Conservation (phyloP, 768 basidiomycete genomes). For the Pleurotus cornucopiae region DNA sequence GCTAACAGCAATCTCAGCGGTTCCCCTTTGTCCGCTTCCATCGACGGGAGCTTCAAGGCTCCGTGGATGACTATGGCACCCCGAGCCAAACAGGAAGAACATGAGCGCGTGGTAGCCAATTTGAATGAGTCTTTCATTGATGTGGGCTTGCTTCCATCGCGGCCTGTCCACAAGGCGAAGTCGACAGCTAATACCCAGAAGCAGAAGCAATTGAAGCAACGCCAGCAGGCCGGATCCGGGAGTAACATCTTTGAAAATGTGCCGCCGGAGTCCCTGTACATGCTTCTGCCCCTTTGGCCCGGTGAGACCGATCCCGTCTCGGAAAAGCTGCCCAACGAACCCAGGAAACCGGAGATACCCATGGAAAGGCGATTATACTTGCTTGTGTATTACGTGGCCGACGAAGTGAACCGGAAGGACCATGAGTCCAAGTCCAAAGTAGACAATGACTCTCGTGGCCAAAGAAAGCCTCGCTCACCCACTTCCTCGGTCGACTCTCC, state of each 20-base stretch:
- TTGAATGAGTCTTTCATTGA: constrained; percentile 76
- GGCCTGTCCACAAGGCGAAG: constrained; percentile 25
- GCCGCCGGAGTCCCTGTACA: constrained; percentile 68
- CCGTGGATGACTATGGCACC: constrained; percentile 68
- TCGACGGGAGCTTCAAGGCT: constrained; percentile 30
- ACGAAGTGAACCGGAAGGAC: constrained; percentile 1
- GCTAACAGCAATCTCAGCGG: neutral
- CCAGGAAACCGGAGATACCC: constrained; percentile 34
- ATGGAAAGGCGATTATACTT: constrained; percentile 62
- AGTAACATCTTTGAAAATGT: constrained; percentile 55
- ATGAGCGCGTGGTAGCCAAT: constrained; percentile 63
- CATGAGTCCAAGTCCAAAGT: constrained; percentile 18
- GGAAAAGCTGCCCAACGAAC: constrained; percentile 10
- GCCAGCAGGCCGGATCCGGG: constrained; percentile 13
- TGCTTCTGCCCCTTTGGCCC: constrained; percentile 85
- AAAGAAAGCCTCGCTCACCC: constrained; percentile 14
- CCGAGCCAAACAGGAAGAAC: constrained; percentile 62
- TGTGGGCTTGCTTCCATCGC: constrained; percentile 69
- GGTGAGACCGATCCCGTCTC: constrained; percentile 58
- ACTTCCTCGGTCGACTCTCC: constrained; percentile 31
- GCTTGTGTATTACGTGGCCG: constrained; percentile 70
- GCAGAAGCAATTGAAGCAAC: constrained; percentile 24
- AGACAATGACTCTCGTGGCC: constrained; percentile 10
- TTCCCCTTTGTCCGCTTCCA: constrained; percentile 10
- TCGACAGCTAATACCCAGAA: constrained; percentile 18